Evolutionary conservation across 768 basidiomycete species (phyloP).

Genomic region (Tulasnella sp.): DNA sequence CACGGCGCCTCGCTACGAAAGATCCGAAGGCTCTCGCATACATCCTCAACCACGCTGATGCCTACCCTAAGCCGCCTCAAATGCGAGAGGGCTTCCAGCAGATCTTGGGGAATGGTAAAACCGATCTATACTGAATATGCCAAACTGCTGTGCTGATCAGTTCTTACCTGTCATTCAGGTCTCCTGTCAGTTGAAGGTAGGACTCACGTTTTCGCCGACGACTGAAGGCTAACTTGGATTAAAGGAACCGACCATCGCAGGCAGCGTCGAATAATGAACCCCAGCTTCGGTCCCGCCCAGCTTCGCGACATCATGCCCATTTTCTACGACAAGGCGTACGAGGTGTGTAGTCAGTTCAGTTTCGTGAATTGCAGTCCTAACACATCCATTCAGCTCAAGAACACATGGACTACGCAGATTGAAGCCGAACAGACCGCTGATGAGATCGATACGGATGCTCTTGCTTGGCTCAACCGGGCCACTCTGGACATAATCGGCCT

Average conservation of each 20-base stretch:
- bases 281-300: conserved; percentile 51
- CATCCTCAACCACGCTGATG: not conserved
- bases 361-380: not conserved
- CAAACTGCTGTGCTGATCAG: not conserved
- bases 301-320: conserved; percentile 46
- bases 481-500: conserved; percentile 20
- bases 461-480: not conserved
- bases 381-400: not conserved
- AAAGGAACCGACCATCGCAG: not conserved
- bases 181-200: conserved; percentile 1
- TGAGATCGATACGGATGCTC: not conserved
- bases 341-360: conserved; percentile 26
- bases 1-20: not conserved
- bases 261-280: conserved; percentile 29
- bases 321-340: conserved; percentile 43
- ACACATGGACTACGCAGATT: not conserved
- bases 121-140: not conserved
- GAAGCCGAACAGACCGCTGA: not conserved
- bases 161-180: not conserved
- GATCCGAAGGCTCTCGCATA: conserved; percentile 4
- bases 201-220: not conserved
- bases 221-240: not conserved
- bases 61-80: conserved; percentile 5
- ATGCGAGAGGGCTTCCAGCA: not conserved
- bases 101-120: conserved; percentile 1